A percentile compares a stretch with the other conserved stretches of the same genome.
Conservation (phyloP, 345 rosid genomes). For the Eucalyptus sp. region DNA sequence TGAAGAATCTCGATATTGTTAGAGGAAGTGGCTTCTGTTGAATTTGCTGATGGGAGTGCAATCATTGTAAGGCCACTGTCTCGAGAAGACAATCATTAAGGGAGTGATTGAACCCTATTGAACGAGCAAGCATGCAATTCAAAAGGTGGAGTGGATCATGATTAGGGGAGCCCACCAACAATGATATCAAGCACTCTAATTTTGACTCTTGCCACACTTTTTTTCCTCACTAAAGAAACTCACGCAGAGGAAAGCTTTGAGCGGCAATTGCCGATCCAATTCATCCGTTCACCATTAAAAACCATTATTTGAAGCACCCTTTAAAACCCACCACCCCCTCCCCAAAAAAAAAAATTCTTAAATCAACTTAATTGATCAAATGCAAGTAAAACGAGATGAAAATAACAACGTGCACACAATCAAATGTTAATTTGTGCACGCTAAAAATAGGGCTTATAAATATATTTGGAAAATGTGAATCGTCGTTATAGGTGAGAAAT, state of each 20-base stretch:
- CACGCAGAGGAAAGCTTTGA: neutral
- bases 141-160: neutral
- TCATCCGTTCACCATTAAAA: neutral
- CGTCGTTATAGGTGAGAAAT: fast-evolving
- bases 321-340: too few relatives aligned
- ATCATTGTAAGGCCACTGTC: neutral
- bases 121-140: neutral
- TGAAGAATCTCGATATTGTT: neutral
- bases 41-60: neutral
- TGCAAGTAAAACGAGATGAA: neutral
- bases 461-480: neutral
- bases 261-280: neutral
- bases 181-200: neutral
- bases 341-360: neutral
- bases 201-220: neutral
- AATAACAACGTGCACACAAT: neutral
- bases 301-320: neutral
- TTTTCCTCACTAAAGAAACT: neutral
- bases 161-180: neutral
- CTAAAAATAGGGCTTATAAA: neutral
- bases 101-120: neutral
- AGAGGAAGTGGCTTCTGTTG: neutral
- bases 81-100: neutral
- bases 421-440: neutral
- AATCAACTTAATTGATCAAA: neutral